A percentile compares a stretch with the other conserved stretches of the same genome.
Conservation (phyloP, 176 grass and related monocot genomes). For the Secale cereale region DNA sequence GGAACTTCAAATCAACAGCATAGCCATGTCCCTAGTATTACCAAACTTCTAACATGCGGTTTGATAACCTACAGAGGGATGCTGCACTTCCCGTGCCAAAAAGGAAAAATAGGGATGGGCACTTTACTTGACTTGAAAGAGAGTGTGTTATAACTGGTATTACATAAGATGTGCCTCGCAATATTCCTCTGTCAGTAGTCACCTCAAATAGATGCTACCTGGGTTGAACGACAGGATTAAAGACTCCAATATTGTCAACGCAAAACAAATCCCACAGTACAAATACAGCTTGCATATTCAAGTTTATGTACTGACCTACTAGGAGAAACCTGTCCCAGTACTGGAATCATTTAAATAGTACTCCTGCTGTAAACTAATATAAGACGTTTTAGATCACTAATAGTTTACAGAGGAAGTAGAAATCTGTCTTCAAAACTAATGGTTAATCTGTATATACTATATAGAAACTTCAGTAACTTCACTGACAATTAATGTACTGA, state of each 20-base stretch:
- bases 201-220: not conserved
- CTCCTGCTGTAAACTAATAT: too few relatives aligned
- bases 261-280: not conserved
- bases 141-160: not conserved
- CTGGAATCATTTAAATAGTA: too few relatives aligned
- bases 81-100: not conserved
- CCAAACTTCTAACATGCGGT: not conserved
- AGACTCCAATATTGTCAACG: not conserved
- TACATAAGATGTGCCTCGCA: not conserved
- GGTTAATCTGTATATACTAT: not conserved
- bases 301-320: not conserved
- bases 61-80: not conserved
- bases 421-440: not conserved
- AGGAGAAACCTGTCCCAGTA: not conserved
- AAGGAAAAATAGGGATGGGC: not conserved
- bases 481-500: not conserved
- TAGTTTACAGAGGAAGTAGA: too few relatives aligned
- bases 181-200: not conserved
- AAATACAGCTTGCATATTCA: not conserved
- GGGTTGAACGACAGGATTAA: not conserved
- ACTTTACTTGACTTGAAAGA: slow-evolving; percentile 1
- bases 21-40: not conserved
- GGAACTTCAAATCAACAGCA: not conserved
- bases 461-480: not conserved
- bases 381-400: too few relatives aligned